Base-by-base conservation (phyloP, 2,329 filamentous ascomycete species). In the Bertia moriformis region DNA sequence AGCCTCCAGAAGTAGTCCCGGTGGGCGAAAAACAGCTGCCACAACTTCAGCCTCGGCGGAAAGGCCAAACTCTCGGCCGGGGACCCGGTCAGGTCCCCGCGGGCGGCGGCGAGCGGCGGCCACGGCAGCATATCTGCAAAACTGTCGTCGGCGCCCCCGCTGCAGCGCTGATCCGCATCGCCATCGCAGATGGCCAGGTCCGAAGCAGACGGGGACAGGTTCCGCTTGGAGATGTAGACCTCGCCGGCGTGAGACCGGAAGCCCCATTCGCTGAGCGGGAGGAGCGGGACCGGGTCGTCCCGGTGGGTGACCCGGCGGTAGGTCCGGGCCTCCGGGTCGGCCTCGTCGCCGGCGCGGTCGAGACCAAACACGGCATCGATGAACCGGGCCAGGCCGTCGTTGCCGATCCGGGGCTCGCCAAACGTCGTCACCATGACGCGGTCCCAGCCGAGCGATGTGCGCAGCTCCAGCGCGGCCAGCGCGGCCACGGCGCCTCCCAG, bases 1-100 rank as follows among this genome's bases (percentile, higher is more conserved):
- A 98, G 58, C 41, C 91, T 71, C 84, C 86, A 93, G 59, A 98
- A 96, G 58, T 98, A 98, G 61, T 98, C 91, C 29, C 91, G 67
- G 60, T 98, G 91, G 1, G 88, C 83, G 57, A 93, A 93, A 52
- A 96, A 80, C 4, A 95, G 63, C 59, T 94, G 77, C 86, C 89
- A 94, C n/a, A 93, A 69, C 56, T 81, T 83, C 49, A 88, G 56
- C 57, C 71, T 57, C 50, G 46, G 69, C 53, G 50, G 78, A 57
- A 63, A 72, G 24, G 24, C 24, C 24, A 29, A 29, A 29, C 10
- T n/a, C 10, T 10, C 24, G 10, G 10, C 10, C 32, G 32, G 32
- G 7, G 7, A 48, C 43, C 71, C 73, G 70, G 4, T 57, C 51
- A 50, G 76, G 81, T 13, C 74, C 76, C 74, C 74, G 79, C 56